Conservation (phyloP, 306 rosid genomes). For the Fragaria nilgerrensis region DNA sequence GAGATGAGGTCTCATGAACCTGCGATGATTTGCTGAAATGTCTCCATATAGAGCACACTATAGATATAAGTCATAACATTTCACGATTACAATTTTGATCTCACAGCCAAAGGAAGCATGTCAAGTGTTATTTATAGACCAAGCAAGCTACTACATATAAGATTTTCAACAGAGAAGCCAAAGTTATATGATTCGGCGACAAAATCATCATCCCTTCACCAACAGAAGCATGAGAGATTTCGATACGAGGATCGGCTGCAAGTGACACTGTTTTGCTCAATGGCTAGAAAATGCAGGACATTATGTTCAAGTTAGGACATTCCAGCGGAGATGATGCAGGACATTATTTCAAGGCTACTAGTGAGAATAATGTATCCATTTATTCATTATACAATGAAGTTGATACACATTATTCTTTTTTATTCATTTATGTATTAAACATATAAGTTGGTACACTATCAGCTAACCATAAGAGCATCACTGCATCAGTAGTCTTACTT, state of each 20-base stretch:
- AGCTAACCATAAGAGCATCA: too few relatives aligned
- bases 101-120: not conserved
- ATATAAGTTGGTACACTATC: not conserved
- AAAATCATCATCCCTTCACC: slow-evolving; percentile 56
- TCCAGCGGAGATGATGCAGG: too few relatives aligned
- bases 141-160: not conserved
- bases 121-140: not conserved
- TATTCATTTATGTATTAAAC: too few relatives aligned
- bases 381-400: not conserved
- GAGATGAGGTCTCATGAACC: too few relatives aligned
- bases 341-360: too few relatives aligned
- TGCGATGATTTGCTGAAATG: too few relatives aligned
- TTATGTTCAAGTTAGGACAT: too few relatives aligned
- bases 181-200: slow-evolving; percentile 34
- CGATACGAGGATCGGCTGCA: slow-evolving; percentile 39
- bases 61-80: not conserved
- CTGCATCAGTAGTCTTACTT: not conserved
- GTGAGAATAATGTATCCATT: too few relatives aligned
- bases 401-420: not conserved
- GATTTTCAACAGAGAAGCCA: not conserved
- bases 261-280: slow-evolving; percentile 42
- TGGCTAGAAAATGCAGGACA: not conserved
- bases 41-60: not conserved
- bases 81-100: not conserved
- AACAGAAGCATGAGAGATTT: slow-evolving; percentile 37